Conservation (phyloP, 441 rosid genomes). For the Arabidopsis lyrata region DNA sequence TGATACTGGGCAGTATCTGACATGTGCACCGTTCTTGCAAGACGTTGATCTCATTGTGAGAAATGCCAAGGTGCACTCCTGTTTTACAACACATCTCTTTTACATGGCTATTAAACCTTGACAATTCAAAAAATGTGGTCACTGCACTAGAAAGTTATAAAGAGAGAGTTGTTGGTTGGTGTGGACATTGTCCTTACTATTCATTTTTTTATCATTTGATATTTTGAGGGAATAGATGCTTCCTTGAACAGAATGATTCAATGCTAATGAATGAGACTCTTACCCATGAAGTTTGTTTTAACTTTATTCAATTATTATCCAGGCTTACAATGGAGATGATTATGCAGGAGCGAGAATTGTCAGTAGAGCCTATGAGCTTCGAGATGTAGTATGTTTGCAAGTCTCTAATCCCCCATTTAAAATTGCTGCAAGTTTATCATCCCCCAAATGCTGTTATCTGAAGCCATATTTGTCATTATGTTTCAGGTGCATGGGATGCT, state of each 20-base stretch:
- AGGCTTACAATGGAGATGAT: constrained; percentile 96
- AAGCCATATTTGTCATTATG: constrained; percentile 12
- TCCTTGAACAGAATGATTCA: constrained; percentile 5
- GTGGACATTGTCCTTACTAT: not conserved
- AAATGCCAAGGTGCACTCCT: constrained; percentile 82
- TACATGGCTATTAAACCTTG: not conserved
- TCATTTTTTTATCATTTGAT: constrained; percentile 2
- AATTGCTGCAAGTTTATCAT: constrained; percentile 7
- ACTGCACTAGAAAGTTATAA: not conserved
- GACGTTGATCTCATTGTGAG: constrained; percentile 87
- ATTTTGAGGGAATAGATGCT: constrained; percentile 13
- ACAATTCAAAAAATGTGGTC: not conserved
- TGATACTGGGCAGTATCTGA: constrained; percentile 85
- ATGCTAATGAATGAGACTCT: constrained; percentile 2
- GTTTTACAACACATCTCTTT: not conserved
- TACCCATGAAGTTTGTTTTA: constrained; percentile 12
- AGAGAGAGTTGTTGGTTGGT: constrained; percentile 16
- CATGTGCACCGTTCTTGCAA: constrained; percentile 85
- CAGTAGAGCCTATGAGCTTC: constrained; percentile 93
- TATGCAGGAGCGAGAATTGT: constrained; percentile 96
- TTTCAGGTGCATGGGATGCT: constrained; percentile 96
- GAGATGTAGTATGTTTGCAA: constrained; percentile 78
- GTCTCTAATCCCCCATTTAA: constrained; percentile 1
- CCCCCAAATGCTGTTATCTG: constrained; percentile 12
- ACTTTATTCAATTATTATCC: constrained; percentile 37